Evolutionary conservation across 768 basidiomycete genomes (phyloP), one percentile per base, ranked within the genome.

Genomic region (Xanthoconium purpureum): DNA sequence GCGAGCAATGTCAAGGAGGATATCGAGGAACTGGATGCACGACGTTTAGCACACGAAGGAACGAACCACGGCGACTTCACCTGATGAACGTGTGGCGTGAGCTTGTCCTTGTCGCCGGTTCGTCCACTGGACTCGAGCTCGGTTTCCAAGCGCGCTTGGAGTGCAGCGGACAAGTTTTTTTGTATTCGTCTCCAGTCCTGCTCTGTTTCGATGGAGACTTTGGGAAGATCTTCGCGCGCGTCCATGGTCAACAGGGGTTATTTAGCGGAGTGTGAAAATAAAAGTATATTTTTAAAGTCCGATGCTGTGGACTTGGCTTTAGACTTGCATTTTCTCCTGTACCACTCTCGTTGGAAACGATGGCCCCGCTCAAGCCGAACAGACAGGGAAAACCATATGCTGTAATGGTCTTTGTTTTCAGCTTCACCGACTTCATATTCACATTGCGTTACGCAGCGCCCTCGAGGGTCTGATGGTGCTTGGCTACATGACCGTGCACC

Each of bases 401-500:
- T 61, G 80, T 81, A 50, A 48, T 61, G 71, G 3, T 43, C 33
- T 45, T 28, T 5, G 15, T 29, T 52, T 47, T 50, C 30, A 15
- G 13, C 33, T 48, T 20, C 51, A 46, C 44, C 37, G 32, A 29
- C 56, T 10, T 14, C 46, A 14, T 44, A 40, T 51, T 57, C n/a
- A 62, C 24, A 13, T n/a, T 48, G 44, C 28, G 28, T 63, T 53
- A 55, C 24, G 24, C 60, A 88, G 87, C 84, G 87, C 62, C 84
- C 86, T 68, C 69, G 75, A 61, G 78, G 76, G 53, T 74, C 76
- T 24, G 84, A 89, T 42, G 85, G 83, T 55, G 79, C 80, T 66
- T 91, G 89, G 89, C 65, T 84, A 29, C 89, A 91, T 72, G 89
- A 91, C 80, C 85, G 80, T 71, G 86, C 84, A 45, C 82, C 83